Evolutionary conservation across 2,329 filamentous ascomycete genomes (phyloP), one percentile per base, ranked within the genome.

Genomic region (Beauveria medogensis): DNA sequence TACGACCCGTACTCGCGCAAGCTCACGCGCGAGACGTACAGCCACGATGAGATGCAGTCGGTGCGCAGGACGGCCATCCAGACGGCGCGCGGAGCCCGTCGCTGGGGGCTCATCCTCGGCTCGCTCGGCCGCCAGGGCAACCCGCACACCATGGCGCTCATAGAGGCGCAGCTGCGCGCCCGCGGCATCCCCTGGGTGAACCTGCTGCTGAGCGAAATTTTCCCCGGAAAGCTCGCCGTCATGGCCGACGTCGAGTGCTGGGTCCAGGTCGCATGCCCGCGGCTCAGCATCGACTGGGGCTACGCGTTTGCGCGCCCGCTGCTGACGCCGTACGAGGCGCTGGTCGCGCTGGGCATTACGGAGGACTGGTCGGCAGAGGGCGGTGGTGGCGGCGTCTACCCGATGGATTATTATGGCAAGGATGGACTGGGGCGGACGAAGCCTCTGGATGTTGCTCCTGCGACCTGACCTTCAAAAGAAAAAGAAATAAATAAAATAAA

Each of bases 251-350:
- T 99, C 2, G 93, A 97, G 71, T 96, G 92, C 68, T 99, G 94
- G 94, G 93, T 99, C 44, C 94, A 99, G 75, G 92, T 99, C 55
- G 94, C 94, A 5, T 99, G 94, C 75, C 94, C 94, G n/a, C 80
- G 94, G 55, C 71, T 99, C 71, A 97, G 93, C 73, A 99, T 99
- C 67, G 94, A 99, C 75, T 99, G 94, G 94, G 94, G 94, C 0
- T 97, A 97, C 76, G 94, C 94, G 0, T 99, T 99, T 71, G 84
- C 91, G 1, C 78, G 90, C 52, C 94, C 94, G 53, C 73, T 99
- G 62, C 74, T 99, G 70, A 97, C 93, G 57, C 93, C 94, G 2
- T 97, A 99, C 68, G 94, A 99, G 77, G 94, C 94, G 7, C 81
- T 97, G 62, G 87, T 99, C 40, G 90, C 91, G n/a, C 75, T 99